Base-by-base conservation (phyloP, 371 early-diverging fungal species). In the Mucor saturninus region DNA sequence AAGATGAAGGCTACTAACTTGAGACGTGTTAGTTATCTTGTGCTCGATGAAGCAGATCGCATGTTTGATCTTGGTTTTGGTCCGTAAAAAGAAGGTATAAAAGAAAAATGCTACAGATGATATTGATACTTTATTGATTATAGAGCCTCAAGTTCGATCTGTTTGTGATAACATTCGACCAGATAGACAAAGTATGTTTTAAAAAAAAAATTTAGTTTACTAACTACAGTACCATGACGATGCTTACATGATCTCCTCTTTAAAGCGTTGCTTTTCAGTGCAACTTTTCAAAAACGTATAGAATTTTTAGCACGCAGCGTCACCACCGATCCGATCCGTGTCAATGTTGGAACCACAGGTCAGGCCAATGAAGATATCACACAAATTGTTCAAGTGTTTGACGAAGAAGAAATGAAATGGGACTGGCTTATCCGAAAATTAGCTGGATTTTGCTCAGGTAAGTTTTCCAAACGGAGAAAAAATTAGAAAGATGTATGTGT, bases 251-350 rank as follows among this genome's bases (percentile, higher is more conserved):
- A 53, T 64, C 56, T 58, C n/a, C 45, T 28, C 38, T 40, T 39
- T 30, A 61, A 68, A 89, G 90, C 98, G 14, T 85, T 99, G 26
- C 91, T 99, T 85, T 99, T 99, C 91, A 95, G 96, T 76, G 99
- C 99, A 0, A 99, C 99, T 0, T 99, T 98, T 91, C 99, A 98
- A 42, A 93, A 90, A 73, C 91, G 93, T 68, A 98, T 99, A 21
- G 93, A 96, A 69, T 71, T 68, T 30, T 86, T 99, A 13, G 99
- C 99, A 5, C 84, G 92, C 26, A 93, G 92, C 69, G 96, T 93
- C 49, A 89, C 95, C 79, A 81, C 76, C n/a, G 95, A 97, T 64
- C 93, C 93, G 60, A 87, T 97, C 61, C 91, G 97, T 65, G 95
- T 98, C 53, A 93, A 86, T 45, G 85, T 89, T 37, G 88, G 89